Conservation (phyloP, 2,329 filamentous ascomycete species). For the Arthroderma sp. region DNA sequence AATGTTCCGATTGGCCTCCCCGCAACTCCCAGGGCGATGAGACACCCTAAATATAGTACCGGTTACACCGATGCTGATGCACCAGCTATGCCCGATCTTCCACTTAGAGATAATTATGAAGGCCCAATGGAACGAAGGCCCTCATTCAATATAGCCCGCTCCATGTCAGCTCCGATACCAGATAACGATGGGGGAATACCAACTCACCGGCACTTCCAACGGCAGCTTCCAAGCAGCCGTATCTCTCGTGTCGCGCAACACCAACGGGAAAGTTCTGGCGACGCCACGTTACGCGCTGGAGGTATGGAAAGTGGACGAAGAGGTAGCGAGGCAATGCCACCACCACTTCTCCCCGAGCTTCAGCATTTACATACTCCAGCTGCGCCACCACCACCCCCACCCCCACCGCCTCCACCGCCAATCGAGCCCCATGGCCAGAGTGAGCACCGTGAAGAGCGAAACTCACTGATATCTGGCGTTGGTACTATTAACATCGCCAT, state of each 20-base stretch:
- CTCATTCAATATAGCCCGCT: constrained; percentile 19
- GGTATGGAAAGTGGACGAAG: constrained; percentile 7
- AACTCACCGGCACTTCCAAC: constrained; percentile 29
- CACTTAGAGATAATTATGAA: constrained; percentile 26
- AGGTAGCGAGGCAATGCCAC: constrained; percentile 15
- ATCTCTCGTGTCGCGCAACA: constrained; percentile 11
- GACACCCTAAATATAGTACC: constrained; percentile 54
- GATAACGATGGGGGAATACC: constrained; percentile 22
- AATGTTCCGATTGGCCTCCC: constrained; percentile 59
- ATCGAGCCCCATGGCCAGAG: not conserved
- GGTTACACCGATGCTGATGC: constrained; percentile 32
- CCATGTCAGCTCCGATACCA: constrained; percentile 27
- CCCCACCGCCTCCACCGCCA: constrained; percentile 1
- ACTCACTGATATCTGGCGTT: constrained; percentile 23
- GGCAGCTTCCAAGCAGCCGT: constrained; percentile 28
- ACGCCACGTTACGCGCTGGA: constrained; percentile 3
- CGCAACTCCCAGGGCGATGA: constrained; percentile 83
- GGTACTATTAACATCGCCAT: constrained; percentile 30
- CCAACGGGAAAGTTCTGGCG: constrained; percentile 4
- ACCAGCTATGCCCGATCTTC: constrained; percentile 44
- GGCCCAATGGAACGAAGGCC: constrained; percentile 11
- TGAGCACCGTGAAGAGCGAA: constrained; percentile 9
- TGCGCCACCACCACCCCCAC: constrained; percentile 18
- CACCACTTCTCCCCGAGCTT: constrained; percentile 46
- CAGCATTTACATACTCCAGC: constrained; percentile 45